Percentiles rank a stretch among this genome's conserved stretches.
Conservation (phyloP, 1,139 yeast species). For the Arxiozyma telluris region DNA sequence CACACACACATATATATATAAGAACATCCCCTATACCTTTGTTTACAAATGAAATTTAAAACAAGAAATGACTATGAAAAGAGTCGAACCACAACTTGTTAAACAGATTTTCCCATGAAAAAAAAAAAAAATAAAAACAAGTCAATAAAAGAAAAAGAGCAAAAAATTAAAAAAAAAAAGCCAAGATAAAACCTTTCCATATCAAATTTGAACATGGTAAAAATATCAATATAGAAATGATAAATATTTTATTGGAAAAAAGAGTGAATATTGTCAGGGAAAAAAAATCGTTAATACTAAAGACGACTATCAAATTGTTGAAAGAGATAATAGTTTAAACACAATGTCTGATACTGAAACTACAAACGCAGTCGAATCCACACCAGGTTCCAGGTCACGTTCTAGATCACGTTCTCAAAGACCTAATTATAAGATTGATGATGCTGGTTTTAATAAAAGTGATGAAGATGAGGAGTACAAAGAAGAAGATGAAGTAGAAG, state of each 20-base stretch:
- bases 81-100: background rate
- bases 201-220: no score
- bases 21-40: background rate
- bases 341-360: background rate
- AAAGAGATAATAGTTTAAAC: background rate
- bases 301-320: background rate
- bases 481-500: constrained; percentile 18
- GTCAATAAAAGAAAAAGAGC: background rate
- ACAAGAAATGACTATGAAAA: background rate
- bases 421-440: constrained; percentile 23
- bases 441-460: constrained; percentile 20
- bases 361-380: background rate
- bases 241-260: background rate
- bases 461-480: constrained; percentile 22
- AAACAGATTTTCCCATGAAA: background rate
- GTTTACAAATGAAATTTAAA: no score
- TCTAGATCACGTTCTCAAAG: constrained; percentile 19
- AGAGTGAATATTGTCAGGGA: background rate
- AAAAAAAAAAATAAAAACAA: background rate
- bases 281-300: background rate
- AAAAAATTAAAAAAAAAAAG: background rate
- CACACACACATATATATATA: background rate
- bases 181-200: no score
- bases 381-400: background rate
- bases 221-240: background rate